phyloP scores from a whole-genome alignment of 176 grass and related monocot genomes.

The Calamus simplicifolius region DNA sequence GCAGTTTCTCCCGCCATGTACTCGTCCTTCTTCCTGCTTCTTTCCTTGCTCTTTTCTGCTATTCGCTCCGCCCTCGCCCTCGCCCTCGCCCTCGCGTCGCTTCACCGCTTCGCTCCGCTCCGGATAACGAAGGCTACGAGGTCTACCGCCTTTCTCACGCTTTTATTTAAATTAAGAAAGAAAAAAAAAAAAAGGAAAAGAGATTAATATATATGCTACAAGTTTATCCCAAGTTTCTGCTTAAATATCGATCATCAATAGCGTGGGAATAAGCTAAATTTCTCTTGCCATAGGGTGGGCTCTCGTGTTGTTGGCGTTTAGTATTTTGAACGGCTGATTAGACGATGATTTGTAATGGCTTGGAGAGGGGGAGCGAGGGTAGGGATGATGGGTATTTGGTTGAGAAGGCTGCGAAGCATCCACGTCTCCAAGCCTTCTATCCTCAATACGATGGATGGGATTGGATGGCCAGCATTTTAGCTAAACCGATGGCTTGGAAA shows the following conservation, averaged over 20 bases:
- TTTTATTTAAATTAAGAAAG: not conserved
- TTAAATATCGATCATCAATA: not conserved
- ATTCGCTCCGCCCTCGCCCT: not conserved
- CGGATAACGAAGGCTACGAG: constrained; percentile 32
- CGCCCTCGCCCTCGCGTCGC: not conserved
- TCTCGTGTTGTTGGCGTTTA: no score
- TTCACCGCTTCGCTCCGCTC: not conserved
- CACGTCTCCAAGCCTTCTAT: not conserved
- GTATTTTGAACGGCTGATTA: no score
- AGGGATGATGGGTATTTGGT: no score
- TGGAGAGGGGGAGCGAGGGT: not conserved
- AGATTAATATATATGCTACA: no score
- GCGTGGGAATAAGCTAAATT: no score
- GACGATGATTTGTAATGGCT: no score
- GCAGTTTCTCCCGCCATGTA: constrained; percentile 58
- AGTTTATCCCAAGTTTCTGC: no score
- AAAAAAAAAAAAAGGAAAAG: no score
- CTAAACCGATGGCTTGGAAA: no score
- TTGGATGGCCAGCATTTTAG: no score
- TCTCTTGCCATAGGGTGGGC: no score
- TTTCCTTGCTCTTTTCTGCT: not conserved
- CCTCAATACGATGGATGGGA: not conserved
- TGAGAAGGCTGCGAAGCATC: not conserved
- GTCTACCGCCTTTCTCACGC: constrained; percentile 30
- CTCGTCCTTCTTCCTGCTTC: not conserved